Conservation (phyloP, 2,329 filamentous ascomycete species). For the Aspergillus piperis region DNA sequence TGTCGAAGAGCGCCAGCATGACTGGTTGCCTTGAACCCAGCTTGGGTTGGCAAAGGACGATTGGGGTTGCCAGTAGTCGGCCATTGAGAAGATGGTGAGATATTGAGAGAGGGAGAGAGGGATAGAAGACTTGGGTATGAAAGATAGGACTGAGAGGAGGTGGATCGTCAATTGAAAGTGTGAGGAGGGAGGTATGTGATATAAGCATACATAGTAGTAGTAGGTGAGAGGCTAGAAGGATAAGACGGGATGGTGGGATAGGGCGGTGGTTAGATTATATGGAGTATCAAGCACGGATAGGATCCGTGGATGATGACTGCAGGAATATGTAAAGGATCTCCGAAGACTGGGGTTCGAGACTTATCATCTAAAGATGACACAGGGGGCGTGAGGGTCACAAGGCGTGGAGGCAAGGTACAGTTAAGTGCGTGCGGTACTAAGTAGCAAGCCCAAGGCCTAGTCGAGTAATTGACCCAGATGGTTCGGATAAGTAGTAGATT, state of each 20-base stretch:
- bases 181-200: slow-evolving; percentile 3
- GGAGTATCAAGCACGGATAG: slow-evolving; percentile 20
- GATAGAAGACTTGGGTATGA: neutral
- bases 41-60: slow-evolving; percentile 29
- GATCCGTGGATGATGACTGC: slow-evolving; percentile 25
- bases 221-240: slow-evolving; percentile 2
- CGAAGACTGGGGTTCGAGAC: slow-evolving; percentile 21
- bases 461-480: slow-evolving; percentile 18
- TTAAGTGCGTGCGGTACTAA: slow-evolving; percentile 1
- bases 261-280: slow-evolving; percentile 19
- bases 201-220: slow-evolving; percentile 17
- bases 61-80: slow-evolving; percentile 32
- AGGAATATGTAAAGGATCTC: slow-evolving; percentile 25
- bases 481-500: slow-evolving; percentile 7
- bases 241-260: neutral
- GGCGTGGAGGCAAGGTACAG: slow-evolving; percentile 26
- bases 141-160: slow-evolving; percentile 3
- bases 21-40: slow-evolving; percentile 28
- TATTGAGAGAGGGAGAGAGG: neutral
- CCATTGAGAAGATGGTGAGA: slow-evolving; percentile 29
- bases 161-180: slow-evolving; percentile 15
- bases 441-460: slow-evolving; percentile 7
- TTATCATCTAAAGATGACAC: slow-evolving; percentile 25
- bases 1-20: slow-evolving; percentile 24
- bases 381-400: slow-evolving; percentile 24